Evolutionary conservation across 2,329 filamentous ascomycete genomes (phyloP), one percentile per base, ranked within the genome.

Genomic region (Aspergillus proliferans): DNA sequence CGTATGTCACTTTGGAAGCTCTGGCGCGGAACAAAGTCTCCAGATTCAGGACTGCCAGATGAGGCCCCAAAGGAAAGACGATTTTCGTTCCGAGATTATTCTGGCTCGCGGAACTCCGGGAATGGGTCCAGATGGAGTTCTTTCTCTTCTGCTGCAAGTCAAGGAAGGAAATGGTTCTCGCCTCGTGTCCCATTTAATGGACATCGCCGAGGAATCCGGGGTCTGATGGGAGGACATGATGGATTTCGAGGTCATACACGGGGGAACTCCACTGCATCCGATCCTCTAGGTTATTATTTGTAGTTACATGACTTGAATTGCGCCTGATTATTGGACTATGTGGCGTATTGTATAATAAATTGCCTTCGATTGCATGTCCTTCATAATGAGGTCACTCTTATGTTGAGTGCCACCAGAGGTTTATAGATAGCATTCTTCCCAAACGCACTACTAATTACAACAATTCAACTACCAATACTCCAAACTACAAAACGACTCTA

Each of bases 1-100:
- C 47, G 44, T 3, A 45, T 51, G 41, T 48, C 52, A 12, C 22
- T 51, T 21, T 48, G 41, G 22, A 57, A 49, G 12, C 22, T 52
- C n/a, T 54, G 52, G 47, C 49, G 43, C 14, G 47, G 39, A 14
- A n/a, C 28, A 10, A 53, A 39, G 22, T 39, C 43, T 7, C 41
- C 46, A 21, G 47, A 43, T 5, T 24, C 42, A 8, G 36, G 15
- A 9, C 5, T 14, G 15, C 10, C 8, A 10, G 34, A 26, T 7
- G 39, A 45, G 12, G 9, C 15, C 22, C 12, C 21, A n/a, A 39
- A 6, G 24, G 19, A 24, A 12, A 14, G 44, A 6, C n/a, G 19
- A 15, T 10, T 36, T 21, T 26, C 15, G 6, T 39, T 39, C 15
- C 18, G 22, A 28, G 30, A 39, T 12, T 18, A 28, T 28, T 43